Evolutionary conservation across 2,329 filamentous ascomycete genomes (phyloP).

Genomic region (Pseudogymnoascus sp.): DNA sequence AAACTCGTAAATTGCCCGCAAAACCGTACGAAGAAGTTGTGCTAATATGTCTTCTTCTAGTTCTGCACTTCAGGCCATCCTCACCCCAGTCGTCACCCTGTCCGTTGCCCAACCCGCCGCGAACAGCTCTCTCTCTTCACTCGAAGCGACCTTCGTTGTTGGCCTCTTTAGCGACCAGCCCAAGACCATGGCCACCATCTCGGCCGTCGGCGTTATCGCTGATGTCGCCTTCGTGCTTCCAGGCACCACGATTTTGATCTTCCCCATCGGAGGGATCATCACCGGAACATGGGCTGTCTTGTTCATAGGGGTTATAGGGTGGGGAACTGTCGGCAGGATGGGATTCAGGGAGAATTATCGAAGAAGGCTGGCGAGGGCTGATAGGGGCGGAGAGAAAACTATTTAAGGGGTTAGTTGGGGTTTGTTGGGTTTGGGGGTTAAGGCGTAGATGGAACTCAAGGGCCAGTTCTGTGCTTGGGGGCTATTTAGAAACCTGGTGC

Average conservation of each 20-base stretch:
- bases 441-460: background rate
- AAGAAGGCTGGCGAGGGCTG: constrained; percentile 38
- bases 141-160: constrained; percentile 62
- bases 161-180: constrained; percentile 58
- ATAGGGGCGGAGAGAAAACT: constrained; percentile 28
- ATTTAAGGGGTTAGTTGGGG: constrained; percentile 21
- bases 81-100: constrained; percentile 62
- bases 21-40: background rate
- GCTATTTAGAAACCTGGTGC: background rate
- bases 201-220: background rate
- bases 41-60: constrained; percentile 15
- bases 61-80: constrained; percentile 44
- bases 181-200: constrained; percentile 28
- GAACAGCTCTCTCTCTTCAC: constrained; percentile 56
- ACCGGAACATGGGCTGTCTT: constrained; percentile 53
- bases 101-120: constrained; percentile 42
- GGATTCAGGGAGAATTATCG: constrained; percentile 57
- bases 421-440: background rate
- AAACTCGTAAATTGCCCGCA: constrained; percentile 47
- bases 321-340: constrained; percentile 59
- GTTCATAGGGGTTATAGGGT: constrained; percentile 48
- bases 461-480: background rate
- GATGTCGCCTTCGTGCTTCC: constrained; percentile 56
- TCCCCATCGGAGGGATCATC: constrained; percentile 62
- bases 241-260: constrained; percentile 58